These are phyloP conservation scores for Aethionema arabicum DNA, from an alignment of 345 rosid genomes.

Conservation along the genomic window DNA sequence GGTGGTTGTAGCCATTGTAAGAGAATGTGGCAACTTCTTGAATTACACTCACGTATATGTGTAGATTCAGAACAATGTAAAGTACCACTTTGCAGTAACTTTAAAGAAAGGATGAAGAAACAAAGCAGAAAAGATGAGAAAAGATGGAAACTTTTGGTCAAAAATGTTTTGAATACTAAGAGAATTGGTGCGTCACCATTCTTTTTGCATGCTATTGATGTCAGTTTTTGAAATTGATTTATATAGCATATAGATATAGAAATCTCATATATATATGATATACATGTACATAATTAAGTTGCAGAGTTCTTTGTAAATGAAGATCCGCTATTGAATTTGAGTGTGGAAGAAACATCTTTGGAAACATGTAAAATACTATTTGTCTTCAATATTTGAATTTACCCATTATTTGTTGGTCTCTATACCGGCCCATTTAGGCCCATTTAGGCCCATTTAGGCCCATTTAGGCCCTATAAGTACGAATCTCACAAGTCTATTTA, in stretches of 20 bases:
- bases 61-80: conserved; percentile 52
- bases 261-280: conserved; percentile 8
- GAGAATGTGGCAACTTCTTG: conserved; percentile 91
- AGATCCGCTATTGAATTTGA: not conserved
- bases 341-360: not conserved
- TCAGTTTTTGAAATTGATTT: conserved; percentile 25
- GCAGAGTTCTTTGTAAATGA: conserved; percentile 17
- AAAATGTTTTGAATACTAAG: conserved; percentile 63
- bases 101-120: conserved; percentile 59
- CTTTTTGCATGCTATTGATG: conserved; percentile 41
- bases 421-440: not conserved
- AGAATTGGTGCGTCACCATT: conserved; percentile 55
- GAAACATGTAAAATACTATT: not conserved
- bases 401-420: not conserved
- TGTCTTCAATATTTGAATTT: conserved; percentile 1
- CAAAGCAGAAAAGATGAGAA: conserved; percentile 78
- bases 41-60: conserved; percentile 81
- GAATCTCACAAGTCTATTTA: not conserved
- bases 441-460: conserved; percentile 8
- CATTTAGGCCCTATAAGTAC: not conserved
- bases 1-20: conserved; percentile 80
- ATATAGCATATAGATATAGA: conserved; percentile 11
- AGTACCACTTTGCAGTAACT: conserved; percentile 82
- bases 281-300: conserved; percentile 18
- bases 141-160: conserved; percentile 70